Evolutionary conservation across 257 asterid species (phyloP).

Genomic region (Eucommia ulmoides): DNA sequence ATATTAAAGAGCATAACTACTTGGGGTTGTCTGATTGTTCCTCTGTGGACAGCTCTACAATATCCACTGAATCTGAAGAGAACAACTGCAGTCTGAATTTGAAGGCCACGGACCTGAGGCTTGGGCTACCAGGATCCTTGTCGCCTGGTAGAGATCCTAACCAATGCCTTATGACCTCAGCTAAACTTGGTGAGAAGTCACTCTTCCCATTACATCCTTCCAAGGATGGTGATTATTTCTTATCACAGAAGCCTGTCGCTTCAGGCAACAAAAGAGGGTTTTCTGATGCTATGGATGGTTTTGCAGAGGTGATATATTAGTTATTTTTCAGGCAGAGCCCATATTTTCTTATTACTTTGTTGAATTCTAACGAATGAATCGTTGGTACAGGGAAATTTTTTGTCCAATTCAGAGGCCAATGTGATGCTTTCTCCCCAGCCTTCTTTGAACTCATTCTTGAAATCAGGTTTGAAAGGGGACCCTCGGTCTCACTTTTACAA

Average conservation of each 20-base stretch:
- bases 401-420: slow-evolving; percentile 17
- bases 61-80: slow-evolving; percentile 34
- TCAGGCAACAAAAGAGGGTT: slow-evolving; percentile 69
- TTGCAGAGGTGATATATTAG: slow-evolving; percentile 26
- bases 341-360: slow-evolving; percentile 1
- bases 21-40: slow-evolving; percentile 63
- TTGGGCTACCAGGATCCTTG: slow-evolving; percentile 56
- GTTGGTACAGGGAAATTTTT: slow-evolving; percentile 25
- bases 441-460: slow-evolving; percentile 8
- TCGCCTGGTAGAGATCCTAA: slow-evolving; percentile 40
- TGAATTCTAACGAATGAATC: slow-evolving; percentile 5
- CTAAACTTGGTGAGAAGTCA: slow-evolving; percentile 41
- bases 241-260: slow-evolving; percentile 23
- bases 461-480: slow-evolving; percentile 18
- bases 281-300: slow-evolving; percentile 54
- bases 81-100: slow-evolving; percentile 28
- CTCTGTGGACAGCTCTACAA: slow-evolving; percentile 49
- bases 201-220: slow-evolving; percentile 47
- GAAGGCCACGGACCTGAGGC: slow-evolving; percentile 64
- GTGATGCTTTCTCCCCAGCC: slow-evolving; percentile 11
- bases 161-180: slow-evolving; percentile 16
- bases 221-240: slow-evolving; percentile 18
- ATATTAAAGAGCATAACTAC: slow-evolving; percentile 50
- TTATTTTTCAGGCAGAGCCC: not conserved
- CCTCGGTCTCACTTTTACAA: slow-evolving; percentile 21